A percentile compares a stretch with the other conserved stretches of the same genome.
Evolutionary conservation across 2,329 filamentous ascomycete genomes (phyloP).

Genomic region (Paracoccidioides brasiliensis): DNA sequence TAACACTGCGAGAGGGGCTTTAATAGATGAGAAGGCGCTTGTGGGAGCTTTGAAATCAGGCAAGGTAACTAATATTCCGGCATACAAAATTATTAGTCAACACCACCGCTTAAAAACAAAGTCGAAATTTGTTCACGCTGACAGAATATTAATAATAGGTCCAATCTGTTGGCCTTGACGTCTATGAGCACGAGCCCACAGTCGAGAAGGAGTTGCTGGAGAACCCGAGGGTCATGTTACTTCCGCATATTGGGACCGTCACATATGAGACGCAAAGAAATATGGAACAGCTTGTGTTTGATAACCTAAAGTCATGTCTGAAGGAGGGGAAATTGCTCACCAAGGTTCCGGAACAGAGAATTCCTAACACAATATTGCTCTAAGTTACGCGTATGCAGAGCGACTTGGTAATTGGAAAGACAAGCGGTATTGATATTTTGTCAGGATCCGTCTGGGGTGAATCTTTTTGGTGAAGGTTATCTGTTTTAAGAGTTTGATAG

Average conservation of each 20-base stretch:
- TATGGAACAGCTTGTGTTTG: slow-evolving; percentile 47
- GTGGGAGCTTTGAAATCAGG: slow-evolving; percentile 33
- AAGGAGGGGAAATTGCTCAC: slow-evolving; percentile 46
- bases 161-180: slow-evolving; percentile 33
- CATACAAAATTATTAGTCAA: slow-evolving; percentile 1
- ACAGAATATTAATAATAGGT: slow-evolving; percentile 16
- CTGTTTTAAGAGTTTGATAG: no score
- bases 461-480: no score
- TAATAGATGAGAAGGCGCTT: slow-evolving; percentile 34
- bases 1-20: slow-evolving; percentile 22
- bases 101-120: not conserved
- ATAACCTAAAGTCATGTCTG: slow-evolving; percentile 44
- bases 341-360: slow-evolving; percentile 48
- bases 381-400: no score
- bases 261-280: slow-evolving; percentile 49
- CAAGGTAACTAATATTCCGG: slow-evolving; percentile 21
- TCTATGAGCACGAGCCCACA: slow-evolving; percentile 35
- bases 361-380: slow-evolving; percentile 3
- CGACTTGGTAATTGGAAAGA: no score
- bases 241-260: slow-evolving; percentile 48
- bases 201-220: slow-evolving; percentile 36
- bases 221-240: slow-evolving; percentile 37
- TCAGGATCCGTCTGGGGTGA: no score
- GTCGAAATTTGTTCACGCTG: not conserved
- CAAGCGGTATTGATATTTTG: not conserved